phyloP scores from a whole-genome alignment of 805 yeast genomes.

The Candida endomychidarum region DNA sequence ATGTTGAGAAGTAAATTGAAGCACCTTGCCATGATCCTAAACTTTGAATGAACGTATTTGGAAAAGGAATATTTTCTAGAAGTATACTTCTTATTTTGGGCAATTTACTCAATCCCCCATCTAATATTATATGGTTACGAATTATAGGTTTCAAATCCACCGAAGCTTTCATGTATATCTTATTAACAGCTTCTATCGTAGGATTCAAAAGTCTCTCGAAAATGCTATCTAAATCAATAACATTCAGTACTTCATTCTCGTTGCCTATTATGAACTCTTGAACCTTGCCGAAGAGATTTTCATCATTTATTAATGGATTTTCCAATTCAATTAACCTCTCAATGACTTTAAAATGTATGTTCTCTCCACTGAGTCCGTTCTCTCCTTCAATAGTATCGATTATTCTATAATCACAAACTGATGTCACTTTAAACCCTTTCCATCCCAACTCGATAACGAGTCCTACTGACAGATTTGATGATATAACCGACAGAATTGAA shows the following conservation, averaged over 20 bases:
- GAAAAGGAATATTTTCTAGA: slow-evolving; percentile 7
- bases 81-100: slow-evolving; percentile 24
- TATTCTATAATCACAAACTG: slow-evolving; percentile 26
- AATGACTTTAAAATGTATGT: slow-evolving; percentile 13
- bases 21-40: slow-evolving; percentile 35
- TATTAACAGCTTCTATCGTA: slow-evolving; percentile 5
- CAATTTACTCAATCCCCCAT: slow-evolving; percentile 25
- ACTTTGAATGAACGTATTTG: neutral
- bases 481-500: slow-evolving; percentile 21
- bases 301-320: neutral
- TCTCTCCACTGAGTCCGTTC: slow-evolving; percentile 12
- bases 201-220: slow-evolving; percentile 8
- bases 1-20: slow-evolving; percentile 28
- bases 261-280: slow-evolving; percentile 8
- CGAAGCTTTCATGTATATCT: neutral
- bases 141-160: slow-evolving; percentile 24
- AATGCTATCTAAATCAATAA: slow-evolving; percentile 2
- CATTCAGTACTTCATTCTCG: slow-evolving; percentile 4
- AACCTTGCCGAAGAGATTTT: neutral
- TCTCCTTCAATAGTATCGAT: slow-evolving; percentile 10
- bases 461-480: slow-evolving; percentile 23
- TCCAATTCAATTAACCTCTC: slow-evolving; percentile 11
- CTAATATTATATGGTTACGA: slow-evolving; percentile 21
- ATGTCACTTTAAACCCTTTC: slow-evolving; percentile 20
- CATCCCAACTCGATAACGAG: slow-evolving; percentile 32